A percentile compares a stretch with the other conserved stretches of the same genome.
phyloP scores from a whole-genome alignment of 768 basidiomycete genomes.

The Rhizopogon vulgaris region DNA sequence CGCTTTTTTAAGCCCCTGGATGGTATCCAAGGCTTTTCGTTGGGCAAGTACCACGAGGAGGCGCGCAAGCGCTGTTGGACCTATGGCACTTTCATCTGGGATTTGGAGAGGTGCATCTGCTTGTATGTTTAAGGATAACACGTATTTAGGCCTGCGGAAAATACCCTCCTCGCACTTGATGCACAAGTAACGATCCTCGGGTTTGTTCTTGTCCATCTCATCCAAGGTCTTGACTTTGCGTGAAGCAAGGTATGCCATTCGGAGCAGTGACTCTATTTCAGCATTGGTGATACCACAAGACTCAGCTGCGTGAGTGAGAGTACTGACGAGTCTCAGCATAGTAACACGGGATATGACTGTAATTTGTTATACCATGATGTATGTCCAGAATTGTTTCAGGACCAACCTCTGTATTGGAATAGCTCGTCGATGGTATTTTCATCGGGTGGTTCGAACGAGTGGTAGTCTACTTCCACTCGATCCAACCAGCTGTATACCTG shows the following conservation, averaged over 20 bases:
- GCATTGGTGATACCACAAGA: slow-evolving; percentile 15
- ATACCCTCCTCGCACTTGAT: slow-evolving; percentile 14
- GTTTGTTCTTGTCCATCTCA: not conserved
- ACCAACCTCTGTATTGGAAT: slow-evolving; percentile 16
- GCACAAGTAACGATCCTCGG: not conserved
- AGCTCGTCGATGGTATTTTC: slow-evolving; percentile 7
- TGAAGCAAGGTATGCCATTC: slow-evolving; percentile 17
- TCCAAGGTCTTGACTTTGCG: slow-evolving; percentile 8
- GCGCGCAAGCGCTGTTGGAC: slow-evolving; percentile 22
- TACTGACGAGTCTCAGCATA: slow-evolving; percentile 23
- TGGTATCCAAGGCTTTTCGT: slow-evolving; percentile 17
- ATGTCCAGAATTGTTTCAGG: not conserved
- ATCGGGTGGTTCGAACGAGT: slow-evolving; percentile 9
- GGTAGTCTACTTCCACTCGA: slow-evolving; percentile 11
- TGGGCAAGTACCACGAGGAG: slow-evolving; percentile 24
- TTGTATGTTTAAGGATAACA: slow-evolving; percentile 7
- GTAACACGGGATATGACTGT: slow-evolving; percentile 18
- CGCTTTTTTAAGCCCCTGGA: slow-evolving; percentile 13
- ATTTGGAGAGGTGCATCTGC: slow-evolving; percentile 14
- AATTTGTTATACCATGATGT: not conserved
- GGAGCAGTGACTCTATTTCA: slow-evolving; percentile 22
- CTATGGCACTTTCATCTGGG: slow-evolving; percentile 18
- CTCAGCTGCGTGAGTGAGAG: slow-evolving; percentile 12
- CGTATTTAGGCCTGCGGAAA: slow-evolving; percentile 16
- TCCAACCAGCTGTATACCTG: slow-evolving; percentile 8